Evolutionary conservation across 225 moss, liverwort and hornwort species (phyloP).

Genomic region (Bryum argenteum): DNA sequence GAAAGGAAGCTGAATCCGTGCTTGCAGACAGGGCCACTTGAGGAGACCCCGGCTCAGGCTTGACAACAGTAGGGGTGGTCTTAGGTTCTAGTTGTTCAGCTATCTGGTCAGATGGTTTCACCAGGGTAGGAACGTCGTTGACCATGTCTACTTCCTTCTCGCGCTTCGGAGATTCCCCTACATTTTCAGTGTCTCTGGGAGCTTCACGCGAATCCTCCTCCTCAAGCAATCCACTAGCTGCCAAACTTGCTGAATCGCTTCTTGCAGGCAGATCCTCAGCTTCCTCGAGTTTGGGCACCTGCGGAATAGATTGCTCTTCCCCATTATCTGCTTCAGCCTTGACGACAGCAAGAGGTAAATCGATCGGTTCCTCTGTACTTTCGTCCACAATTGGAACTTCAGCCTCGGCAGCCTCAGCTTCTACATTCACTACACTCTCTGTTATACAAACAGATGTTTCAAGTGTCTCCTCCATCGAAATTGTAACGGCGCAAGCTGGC

Average conservation of each 20-base stretch:
- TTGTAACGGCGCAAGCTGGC: neutral
- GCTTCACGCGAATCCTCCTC: slow-evolving; percentile 40
- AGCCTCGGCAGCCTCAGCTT: slow-evolving; percentile 31
- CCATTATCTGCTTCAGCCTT: slow-evolving; percentile 27
- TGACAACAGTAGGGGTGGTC: slow-evolving; percentile 44
- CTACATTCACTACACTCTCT: slow-evolving; percentile 23
- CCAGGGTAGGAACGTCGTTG: slow-evolving; percentile 29
- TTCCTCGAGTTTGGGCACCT: slow-evolving; percentile 37
- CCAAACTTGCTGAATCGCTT: slow-evolving; percentile 35
- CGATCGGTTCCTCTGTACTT: slow-evolving; percentile 27
- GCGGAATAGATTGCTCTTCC: slow-evolving; percentile 25
- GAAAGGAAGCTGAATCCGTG: slow-evolving; percentile 57
- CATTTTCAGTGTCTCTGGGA: slow-evolving; percentile 26
- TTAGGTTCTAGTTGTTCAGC: slow-evolving; percentile 43
- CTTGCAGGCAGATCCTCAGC: slow-evolving; percentile 25
- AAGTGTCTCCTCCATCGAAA: slow-evolving; percentile 18
- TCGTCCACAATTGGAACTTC: slow-evolving; percentile 28
- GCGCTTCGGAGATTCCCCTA: slow-evolving; percentile 28
- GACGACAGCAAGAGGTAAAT: slow-evolving; percentile 13
- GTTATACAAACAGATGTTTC: slow-evolving; percentile 26
- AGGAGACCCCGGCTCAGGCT: slow-evolving; percentile 77
- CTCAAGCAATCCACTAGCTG: slow-evolving; percentile 36
- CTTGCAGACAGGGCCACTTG: slow-evolving; percentile 63
- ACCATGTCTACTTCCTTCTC: slow-evolving; percentile 29
- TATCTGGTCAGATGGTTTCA: slow-evolving; percentile 26